Base-by-base conservation (phyloP, 2,329 filamentous ascomycete species). In the Diaporthe capsici region DNA sequence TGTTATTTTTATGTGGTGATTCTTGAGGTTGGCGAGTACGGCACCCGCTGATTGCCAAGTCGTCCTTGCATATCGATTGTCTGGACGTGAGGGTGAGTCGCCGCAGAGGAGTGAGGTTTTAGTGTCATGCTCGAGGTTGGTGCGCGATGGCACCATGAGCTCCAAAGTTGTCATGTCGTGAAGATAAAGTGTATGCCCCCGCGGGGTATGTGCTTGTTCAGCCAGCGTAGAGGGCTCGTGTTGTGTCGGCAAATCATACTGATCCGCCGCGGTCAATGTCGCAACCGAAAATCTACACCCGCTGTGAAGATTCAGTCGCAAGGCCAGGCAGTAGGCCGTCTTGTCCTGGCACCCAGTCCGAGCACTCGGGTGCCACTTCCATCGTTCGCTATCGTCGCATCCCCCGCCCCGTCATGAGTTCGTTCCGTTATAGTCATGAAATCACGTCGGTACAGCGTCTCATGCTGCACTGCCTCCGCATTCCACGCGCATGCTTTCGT, bases 361-460 rank as follows among this genome's bases (percentile, higher is more conserved):
- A 44, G n/a, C 31, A 55, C 44, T 63, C 49, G 58, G 58, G 42
- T 73, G 34, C 71, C 58, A 20, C 13, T 25, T 37, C 3, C 25
- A 9, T 63, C 58, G 25, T 61, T n/a, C n/a, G 17, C 58, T 53
- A 25, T 44, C 58, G 20, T 73, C 58, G 42, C 28, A n/a, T 42
- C 71, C 39, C 3, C 47, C 51, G n/a, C 49, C 25, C 12, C 42
- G 39, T 73, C 71, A 65, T 73, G 61, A 72, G 39, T 25, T 55
- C 47, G 37, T 70, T 53, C 65, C 47, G 65, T 70, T 70, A 28
- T 42, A 70, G 71, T 73, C 71, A 37, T 73, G 71, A 39, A 65
- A 34, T 3, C 58, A 73, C 37, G 47, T 31, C 58, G 39, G 49
- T 72, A 74, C 70, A 53, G 49, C 72, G 53, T 51, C 58, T 12